Evolutionary conservation across 2,329 filamentous ascomycete species (phyloP), one percentile per base, ranked within the genome.

Genomic region (Aspergillus awamori): DNA sequence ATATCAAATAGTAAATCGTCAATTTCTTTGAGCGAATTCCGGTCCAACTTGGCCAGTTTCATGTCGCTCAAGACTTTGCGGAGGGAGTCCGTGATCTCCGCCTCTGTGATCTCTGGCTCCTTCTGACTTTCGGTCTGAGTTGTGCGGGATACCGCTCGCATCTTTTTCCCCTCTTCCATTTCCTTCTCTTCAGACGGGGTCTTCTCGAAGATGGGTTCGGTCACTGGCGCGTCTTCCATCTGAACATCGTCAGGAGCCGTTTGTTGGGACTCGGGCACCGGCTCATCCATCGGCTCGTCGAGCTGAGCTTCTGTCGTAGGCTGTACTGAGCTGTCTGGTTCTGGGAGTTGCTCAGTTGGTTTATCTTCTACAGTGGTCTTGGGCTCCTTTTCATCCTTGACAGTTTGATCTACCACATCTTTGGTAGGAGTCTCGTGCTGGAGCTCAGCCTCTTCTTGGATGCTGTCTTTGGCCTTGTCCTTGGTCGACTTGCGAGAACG

Each of bases 1-100:
- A 94, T 86, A 73, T 94, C 89, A 80, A 93, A 91, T 72, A 95
- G 82, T 68, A 92, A 79, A 71, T 93, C 89, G 70, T 95, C 91
- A 66, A 95, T 83, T 72, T 89, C 83, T 61, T 87, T 83, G 57
- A 92, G 85, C 63, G 91, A 87, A 10, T 85, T 81, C 10, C 86
- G 82, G 15, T 86, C 86, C 45, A 96, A 76, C 15, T 84, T 80
- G 22, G 87, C 81, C 28, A 77, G 79, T 57, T 83, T 84, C 60
- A 93, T 80, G 64, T 87, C 83, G 20, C 82, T 80, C 24, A 95
- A 75, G 0, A 89, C 80, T 20, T 77, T 79, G 63, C 78, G 81
- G 47, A 89, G 81, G 39, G 82, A 79, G 61, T 74, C 75, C 63
- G 87, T 79, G 61, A 90, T 87, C 8, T 65, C 62, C 5, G 43